A percentile compares a stretch with the other conserved stretches of the same genome.
phyloP scores from a whole-genome alignment of 495 filamentous ascomycete species.

The Lasiosphaeria ovina region DNA sequence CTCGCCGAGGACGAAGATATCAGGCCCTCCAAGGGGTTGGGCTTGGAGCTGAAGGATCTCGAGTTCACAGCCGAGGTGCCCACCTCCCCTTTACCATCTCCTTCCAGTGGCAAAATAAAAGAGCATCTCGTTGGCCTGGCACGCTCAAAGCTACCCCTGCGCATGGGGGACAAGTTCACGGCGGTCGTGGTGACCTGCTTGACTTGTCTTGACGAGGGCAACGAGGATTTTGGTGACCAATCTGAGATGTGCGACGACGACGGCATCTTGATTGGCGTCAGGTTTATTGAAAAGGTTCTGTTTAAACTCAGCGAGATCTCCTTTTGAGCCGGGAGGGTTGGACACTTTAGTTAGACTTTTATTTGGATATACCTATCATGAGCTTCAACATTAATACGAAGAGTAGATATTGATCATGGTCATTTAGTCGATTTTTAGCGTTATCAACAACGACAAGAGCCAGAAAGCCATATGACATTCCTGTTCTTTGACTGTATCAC shows the following conservation, averaged over 20 bases:
- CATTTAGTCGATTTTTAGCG: too few relatives aligned
- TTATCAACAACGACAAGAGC: too few relatives aligned
- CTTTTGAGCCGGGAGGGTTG: neutral
- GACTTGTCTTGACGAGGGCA: slow-evolving; percentile 51
- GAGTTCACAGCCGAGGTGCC: neutral
- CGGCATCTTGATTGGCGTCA: slow-evolving; percentile 48
- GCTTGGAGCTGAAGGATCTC: neutral
- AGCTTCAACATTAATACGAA: too few relatives aligned
- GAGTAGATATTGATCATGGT: too few relatives aligned
- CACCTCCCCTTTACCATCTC: neutral
- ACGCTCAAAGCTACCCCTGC: slow-evolving; percentile 31
- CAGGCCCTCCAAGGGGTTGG: neutral
- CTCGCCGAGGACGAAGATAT: neutral
- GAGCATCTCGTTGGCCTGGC: slow-evolving; percentile 37
- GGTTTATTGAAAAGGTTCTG: slow-evolving; percentile 45
- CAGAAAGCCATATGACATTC: too few relatives aligned
- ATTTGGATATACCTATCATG: too few relatives aligned
- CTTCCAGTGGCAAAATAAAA: slow-evolving; percentile 8
- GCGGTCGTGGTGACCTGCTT: slow-evolving; percentile 50
- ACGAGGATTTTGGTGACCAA: slow-evolving; percentile 47
- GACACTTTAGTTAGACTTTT: neutral
- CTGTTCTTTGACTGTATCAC: too few relatives aligned
- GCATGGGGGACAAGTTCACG: slow-evolving; percentile 50
- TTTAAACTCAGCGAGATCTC: neutral
- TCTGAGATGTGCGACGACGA: slow-evolving; percentile 50